Conservation (phyloP, 345 rosid species). For the Pseudoturritis turrita region DNA sequence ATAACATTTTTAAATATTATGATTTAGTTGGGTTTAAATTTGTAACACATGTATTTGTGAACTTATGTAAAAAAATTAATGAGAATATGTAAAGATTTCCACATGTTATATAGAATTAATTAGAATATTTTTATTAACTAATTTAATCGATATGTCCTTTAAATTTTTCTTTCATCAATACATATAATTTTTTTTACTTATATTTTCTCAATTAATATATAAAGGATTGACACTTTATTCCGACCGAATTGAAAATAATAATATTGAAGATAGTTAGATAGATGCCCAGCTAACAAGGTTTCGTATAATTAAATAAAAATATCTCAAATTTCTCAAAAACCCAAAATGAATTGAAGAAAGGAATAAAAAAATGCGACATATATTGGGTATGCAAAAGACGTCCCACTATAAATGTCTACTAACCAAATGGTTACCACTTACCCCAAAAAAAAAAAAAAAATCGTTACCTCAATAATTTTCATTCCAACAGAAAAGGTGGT, state of each 20-base stretch:
- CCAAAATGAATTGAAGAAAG: not conserved
- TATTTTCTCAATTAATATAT: no score
- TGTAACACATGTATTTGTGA: no score
- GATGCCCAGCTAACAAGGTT: not conserved
- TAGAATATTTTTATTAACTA: no score
- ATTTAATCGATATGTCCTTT: no score
- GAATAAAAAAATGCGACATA: not conserved
- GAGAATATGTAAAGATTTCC: no score
- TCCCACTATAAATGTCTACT: constrained; percentile 12
- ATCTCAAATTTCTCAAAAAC: not conserved
- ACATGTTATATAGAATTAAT: no score
- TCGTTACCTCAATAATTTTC: not conserved
- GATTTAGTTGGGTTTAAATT: no score
- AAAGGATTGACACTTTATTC: not conserved
- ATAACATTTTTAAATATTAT: no score
- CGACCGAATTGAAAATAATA: not conserved
- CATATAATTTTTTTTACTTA: no score
- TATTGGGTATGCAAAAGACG: constrained; percentile 9
- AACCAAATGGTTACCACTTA: constrained; percentile 11
- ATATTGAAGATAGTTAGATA: not conserved
- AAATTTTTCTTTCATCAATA: no score
- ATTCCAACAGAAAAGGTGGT: not conserved
- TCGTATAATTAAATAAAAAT: not conserved
- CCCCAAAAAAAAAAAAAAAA: not conserved
- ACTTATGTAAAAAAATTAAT: no score